Evolutionary conservation across 305 asterid genomes (phyloP).

Genomic region (Fraxinus xanthoxyloides): DNA sequence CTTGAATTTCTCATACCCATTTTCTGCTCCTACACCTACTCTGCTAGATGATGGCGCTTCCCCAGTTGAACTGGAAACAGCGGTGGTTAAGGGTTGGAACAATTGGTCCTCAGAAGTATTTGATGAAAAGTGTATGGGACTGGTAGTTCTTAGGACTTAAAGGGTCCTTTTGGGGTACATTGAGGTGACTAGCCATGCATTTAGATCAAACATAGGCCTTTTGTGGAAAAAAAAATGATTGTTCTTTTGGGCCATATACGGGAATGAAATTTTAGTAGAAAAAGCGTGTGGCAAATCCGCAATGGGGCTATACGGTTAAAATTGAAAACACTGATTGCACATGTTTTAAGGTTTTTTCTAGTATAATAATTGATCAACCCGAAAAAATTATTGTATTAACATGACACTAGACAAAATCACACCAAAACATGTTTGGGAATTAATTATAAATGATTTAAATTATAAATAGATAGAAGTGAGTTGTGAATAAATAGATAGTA

Average conservation of each 20-base stretch:
- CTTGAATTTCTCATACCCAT: constrained; percentile 66
- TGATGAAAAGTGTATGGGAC: neutral
- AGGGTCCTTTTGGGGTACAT: neutral
- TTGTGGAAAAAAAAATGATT: neutral
- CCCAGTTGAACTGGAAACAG: constrained; percentile 18
- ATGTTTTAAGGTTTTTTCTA: neutral
- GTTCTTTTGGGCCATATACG: constrained; percentile 15
- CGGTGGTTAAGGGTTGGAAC: neutral
- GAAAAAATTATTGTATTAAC: neutral
- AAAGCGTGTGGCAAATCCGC: constrained; percentile 45
- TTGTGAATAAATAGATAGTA: neutral
- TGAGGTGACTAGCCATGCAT: constrained; percentile 19
- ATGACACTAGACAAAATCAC: neutral
- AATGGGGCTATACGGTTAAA: constrained; percentile 7
- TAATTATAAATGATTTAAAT: too few species aligned
- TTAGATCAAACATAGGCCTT: neutral
- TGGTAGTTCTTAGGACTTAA: neutral
- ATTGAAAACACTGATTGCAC: neutral
- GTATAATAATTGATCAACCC: neutral
- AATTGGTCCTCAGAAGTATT: neutral
- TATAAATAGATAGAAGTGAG: neutral
- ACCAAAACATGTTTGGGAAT: neutral
- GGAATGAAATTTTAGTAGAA: neutral
- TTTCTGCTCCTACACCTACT: constrained; percentile 46
- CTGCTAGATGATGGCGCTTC: constrained; percentile 25